Evolutionary conservation across 306 rosid genomes (phyloP).

Genomic region (Castanea mollissima): DNA sequence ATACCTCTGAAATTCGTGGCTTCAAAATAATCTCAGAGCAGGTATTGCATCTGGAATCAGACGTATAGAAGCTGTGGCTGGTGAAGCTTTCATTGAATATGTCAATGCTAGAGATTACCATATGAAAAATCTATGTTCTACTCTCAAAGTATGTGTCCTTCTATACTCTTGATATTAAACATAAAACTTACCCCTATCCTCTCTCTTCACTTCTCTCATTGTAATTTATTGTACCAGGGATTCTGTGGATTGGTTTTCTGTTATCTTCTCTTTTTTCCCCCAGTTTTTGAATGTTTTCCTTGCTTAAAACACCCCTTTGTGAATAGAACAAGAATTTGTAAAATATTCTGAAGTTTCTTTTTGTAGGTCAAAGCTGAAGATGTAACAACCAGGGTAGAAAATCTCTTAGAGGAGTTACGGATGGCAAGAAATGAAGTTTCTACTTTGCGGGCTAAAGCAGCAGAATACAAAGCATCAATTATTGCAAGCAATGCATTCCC

Average conservation of each 20-base stretch:
- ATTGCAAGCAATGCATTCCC: conserved; percentile 56
- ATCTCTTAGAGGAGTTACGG: conserved; percentile 76
- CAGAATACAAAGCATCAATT: conserved; percentile 74
- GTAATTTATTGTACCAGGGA: background rate
- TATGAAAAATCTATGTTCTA: conserved; percentile 74
- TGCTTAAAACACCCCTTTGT: conserved; percentile 2
- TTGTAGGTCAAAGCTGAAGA: conserved; percentile 92
- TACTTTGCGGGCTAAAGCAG: conserved; percentile 69
- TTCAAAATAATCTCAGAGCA: conserved; percentile 91
- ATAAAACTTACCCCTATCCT: background rate
- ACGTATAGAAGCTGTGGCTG: conserved; percentile 96
- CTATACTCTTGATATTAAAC: conserved; percentile 3
- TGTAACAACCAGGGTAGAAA: conserved; percentile 74
- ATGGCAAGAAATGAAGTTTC: conserved; percentile 66
- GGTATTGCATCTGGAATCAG: conserved; percentile 91
- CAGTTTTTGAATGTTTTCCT: background rate
- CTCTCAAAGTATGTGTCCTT: conserved; percentile 71
- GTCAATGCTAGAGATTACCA: conserved; percentile 75
- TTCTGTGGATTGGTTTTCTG: background rate
- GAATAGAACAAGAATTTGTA: background rate
- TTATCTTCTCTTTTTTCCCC: background rate
- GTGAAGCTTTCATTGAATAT: conserved; percentile 88
- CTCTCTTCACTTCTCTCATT: background rate
- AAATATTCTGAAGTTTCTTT: conserved; percentile 13
- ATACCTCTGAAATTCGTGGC: conserved; percentile 92